A percentile compares a stretch with the other conserved stretches of the same genome.
Conservation (phyloP, 345 rosid species). For the Syzygium oleosum region DNA sequence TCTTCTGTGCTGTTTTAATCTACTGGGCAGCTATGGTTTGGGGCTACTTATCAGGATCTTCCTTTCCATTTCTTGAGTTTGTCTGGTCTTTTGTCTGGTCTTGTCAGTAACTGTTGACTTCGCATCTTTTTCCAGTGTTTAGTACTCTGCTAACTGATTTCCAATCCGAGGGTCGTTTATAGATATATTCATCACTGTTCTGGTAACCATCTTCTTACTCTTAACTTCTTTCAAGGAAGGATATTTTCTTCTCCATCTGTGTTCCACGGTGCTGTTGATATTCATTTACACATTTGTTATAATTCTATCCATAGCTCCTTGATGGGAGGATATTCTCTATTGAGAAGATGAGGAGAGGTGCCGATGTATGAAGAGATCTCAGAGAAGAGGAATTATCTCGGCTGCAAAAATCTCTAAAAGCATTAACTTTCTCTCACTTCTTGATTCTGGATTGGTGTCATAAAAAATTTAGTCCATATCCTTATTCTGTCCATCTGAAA, state of each 20-base stretch:
- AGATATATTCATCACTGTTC: background rate
- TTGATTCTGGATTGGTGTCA: background rate
- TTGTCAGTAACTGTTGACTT: background rate
- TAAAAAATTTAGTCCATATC: background rate
- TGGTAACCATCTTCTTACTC: background rate
- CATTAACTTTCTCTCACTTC: background rate
- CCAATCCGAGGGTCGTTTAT: background rate
- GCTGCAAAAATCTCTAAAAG: background rate
- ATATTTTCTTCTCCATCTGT: background rate
- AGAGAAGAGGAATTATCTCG: background rate
- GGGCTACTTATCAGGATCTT: background rate
- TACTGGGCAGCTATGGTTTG: background rate
- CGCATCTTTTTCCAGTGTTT: background rate
- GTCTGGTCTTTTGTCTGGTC: background rate
- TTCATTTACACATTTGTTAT: background rate
- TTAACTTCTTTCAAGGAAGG: background rate
- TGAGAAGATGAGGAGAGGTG: background rate
- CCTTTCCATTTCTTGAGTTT: background rate
- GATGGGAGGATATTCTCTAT: background rate
- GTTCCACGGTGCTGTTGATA: background rate
- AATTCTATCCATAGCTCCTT: background rate
- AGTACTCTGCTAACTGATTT: background rate
- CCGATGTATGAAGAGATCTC: background rate
- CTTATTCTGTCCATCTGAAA: background rate
- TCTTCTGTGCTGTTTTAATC: background rate